Evolutionary conservation across 768 basidiomycete species (phyloP).

Genomic region (Hortiboletus flavorubellus): DNA sequence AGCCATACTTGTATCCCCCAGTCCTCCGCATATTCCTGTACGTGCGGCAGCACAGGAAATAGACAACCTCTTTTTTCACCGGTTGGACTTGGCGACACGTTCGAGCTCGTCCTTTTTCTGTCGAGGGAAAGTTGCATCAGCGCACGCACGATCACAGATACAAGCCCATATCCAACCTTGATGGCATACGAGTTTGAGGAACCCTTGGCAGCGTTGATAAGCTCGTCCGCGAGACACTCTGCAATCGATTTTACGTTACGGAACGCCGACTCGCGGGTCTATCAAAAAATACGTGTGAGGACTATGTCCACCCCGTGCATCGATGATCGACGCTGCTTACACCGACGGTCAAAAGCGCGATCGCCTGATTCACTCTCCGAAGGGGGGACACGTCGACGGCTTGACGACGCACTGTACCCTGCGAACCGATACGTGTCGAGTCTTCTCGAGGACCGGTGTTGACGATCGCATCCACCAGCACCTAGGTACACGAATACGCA

Average conservation of each 20-base stretch:
- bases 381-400: constrained; percentile 99
- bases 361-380: constrained; percentile 95
- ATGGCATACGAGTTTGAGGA: constrained; percentile 99
- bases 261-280: constrained; percentile 99
- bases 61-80: constrained; percentile 61
- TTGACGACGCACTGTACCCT: constrained; percentile 99
- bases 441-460: constrained; percentile 99
- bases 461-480: constrained; percentile 97
- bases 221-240: constrained; percentile 98
- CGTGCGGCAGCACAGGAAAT: not conserved
- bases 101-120: constrained; percentile 99
- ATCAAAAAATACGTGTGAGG: not conserved
- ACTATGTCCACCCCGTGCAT: not conserved
- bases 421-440: constrained; percentile 99
- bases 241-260: constrained; percentile 99
- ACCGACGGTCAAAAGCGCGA: constrained; percentile 92
- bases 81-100: constrained; percentile 99
- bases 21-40: constrained; percentile 1
- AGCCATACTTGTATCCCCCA: constrained; percentile 22
- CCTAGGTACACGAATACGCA: constrained; percentile 39
- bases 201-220: constrained; percentile 99
- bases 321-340: constrained; percentile 47
- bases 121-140: not conserved
- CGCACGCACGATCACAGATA: not conserved
- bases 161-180: constrained; percentile 57